Percentiles rank a stretch among this genome's conserved stretches.
Conservation (phyloP, 164 flowering plant species). For the Echeveria elegans region DNA sequence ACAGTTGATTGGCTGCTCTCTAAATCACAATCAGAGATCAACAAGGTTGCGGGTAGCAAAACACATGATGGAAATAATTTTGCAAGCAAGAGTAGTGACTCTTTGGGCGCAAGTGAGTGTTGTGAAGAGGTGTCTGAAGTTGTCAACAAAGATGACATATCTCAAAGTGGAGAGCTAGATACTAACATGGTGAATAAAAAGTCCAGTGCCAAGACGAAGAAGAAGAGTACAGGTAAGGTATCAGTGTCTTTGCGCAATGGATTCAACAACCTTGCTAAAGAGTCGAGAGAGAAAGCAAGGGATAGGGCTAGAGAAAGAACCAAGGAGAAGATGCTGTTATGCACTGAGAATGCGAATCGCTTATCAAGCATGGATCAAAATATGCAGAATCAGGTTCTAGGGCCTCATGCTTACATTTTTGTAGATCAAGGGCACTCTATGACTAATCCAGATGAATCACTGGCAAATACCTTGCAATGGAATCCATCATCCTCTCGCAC, state of each 20-base stretch:
- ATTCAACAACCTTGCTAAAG: constrained; percentile 2
- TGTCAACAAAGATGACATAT: not conserved
- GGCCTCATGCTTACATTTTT: not conserved
- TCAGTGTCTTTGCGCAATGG: not conserved
- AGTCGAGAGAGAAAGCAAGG: constrained; percentile 10
- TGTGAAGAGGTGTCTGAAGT: constrained; percentile 11
- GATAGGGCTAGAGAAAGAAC: constrained; percentile 9
- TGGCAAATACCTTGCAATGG: not conserved
- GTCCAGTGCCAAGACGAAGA: not conserved
- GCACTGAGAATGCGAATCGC: not conserved
- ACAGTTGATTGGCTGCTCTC: constrained; percentile 64
- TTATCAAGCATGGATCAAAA: constrained; percentile 5
- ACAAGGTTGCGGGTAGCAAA: constrained; percentile 20
- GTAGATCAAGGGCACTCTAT: constrained; percentile 5
- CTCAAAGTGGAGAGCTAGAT: not conserved
- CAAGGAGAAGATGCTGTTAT: constrained; percentile 3
- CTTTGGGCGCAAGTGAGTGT: constrained; percentile 2
- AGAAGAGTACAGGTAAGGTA: not conserved
- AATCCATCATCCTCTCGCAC: constrained; percentile 2
- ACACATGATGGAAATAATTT: not conserved
- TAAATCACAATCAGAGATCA: constrained; percentile 44
- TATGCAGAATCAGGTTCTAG: not conserved
- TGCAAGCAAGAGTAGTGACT: not conserved
- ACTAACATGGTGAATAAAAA: constrained; percentile 1
- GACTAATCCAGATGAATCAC: not conserved